Conservation (phyloP, 331 rosid genomes). For the Rosa hybrid region DNA sequence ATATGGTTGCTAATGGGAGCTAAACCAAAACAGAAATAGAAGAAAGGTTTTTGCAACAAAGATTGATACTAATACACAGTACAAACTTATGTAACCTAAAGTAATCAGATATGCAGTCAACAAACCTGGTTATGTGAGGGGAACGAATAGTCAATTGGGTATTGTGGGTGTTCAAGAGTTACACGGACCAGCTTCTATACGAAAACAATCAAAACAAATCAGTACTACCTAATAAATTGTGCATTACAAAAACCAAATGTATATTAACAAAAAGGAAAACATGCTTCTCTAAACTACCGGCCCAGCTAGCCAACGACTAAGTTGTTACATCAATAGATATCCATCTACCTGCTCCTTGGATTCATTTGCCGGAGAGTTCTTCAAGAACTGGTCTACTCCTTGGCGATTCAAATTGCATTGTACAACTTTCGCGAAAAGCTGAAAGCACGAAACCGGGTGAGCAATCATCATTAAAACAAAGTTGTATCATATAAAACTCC, state of each 20-base stretch:
- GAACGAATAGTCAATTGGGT: conserved; percentile 62
- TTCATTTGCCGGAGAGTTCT: conserved; percentile 38
- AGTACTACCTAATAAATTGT: background rate
- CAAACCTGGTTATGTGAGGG: conserved; percentile 62
- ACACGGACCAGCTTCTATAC: conserved; percentile 70
- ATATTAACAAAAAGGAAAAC: background rate
- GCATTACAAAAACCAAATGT: background rate
- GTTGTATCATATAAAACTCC: background rate
- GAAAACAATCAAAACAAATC: conserved; percentile 32
- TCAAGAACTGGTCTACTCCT: conserved; percentile 34
- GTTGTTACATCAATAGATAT: background rate
- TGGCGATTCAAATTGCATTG: conserved; percentile 51
- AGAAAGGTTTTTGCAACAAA: background rate
- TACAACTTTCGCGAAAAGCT: conserved; percentile 60
- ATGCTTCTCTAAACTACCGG: background rate
- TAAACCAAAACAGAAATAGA: conserved; percentile 19
- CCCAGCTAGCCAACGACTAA: background rate
- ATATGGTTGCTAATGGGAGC: too few relatives aligned
- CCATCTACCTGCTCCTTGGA: conserved; percentile 61
- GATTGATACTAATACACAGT: background rate
- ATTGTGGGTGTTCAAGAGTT: conserved; percentile 76
- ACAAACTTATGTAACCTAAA: background rate
- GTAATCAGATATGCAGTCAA: conserved; percentile 10
- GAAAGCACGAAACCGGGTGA: background rate
- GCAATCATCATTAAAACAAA: background rate